Evolutionary conservation across 2,329 filamentous ascomycete species (phyloP), one percentile per base, ranked within the genome.

Genomic region (Colletotrichum agaves): DNA sequence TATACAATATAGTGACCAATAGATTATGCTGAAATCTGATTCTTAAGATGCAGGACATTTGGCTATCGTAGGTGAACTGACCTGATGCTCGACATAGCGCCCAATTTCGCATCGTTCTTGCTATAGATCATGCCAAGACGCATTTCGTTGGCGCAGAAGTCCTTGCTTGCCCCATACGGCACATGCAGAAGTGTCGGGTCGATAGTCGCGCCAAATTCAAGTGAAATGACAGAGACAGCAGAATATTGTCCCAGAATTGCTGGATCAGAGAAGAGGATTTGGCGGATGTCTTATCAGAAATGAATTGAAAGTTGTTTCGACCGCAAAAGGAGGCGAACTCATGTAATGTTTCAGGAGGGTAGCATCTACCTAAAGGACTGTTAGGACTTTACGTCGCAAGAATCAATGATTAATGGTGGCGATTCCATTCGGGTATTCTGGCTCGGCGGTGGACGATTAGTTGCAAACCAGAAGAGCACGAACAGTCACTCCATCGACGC

Each of bases 251-350:
- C 73, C 1, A 69, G 72, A 43, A 76, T 81, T 27, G 77, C 73
- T 1, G 69, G 72, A 43, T 77, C 81, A n/a, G 77, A 69, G 71
- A 77, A 84, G 0, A 80, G 0, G 81, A 82, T n/a, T 81, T 70
- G 2, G 82, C 83, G 69, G 84, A 84, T 44, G 85, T 81, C 69
- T 85, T 83, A 69, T 85, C 83, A 56, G 77, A 79, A 67, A 85
- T 78, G 39, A 85, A 71, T 66, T 84, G 82, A 17, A 85, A 73
- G 5, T 74, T 69, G 64, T 83, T 73, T 56, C 76, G 75, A 55
- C 78, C 72, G 65, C 82, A 84, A 46, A 85, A 75, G 1, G 65
- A 69, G 67, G 83, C 76, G 17, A 75, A 72, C 31, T 72, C 75
- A 43, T 67, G 71, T 7, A 77, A 67, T 1, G 74, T 72, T 49